phyloP scores from a whole-genome alignment of 2,329 filamentous ascomycete species.

The Apiospora pterosperma region DNA sequence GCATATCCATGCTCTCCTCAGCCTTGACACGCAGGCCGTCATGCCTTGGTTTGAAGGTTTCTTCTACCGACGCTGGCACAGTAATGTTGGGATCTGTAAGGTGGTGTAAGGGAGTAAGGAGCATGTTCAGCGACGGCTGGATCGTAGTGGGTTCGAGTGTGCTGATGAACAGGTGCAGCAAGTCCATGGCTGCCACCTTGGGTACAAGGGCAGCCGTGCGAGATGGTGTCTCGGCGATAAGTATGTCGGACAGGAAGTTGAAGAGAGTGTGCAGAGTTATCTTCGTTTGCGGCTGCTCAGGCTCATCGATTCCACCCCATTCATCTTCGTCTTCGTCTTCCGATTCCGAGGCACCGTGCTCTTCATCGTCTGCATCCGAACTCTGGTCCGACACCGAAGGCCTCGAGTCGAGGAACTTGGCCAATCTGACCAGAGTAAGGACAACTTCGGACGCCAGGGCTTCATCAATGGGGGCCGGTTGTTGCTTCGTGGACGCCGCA shows the following conservation, averaged over 20 bases:
- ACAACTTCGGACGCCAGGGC: conserved; percentile 74
- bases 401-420: conserved; percentile 60
- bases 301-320: conserved; percentile 28
- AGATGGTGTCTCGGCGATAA: conserved; percentile 70
- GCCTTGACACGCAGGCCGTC: conserved; percentile 69
- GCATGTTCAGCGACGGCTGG: conserved; percentile 57
- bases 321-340: conserved; percentile 40
- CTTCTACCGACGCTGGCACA: conserved; percentile 67
- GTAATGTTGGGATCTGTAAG: conserved; percentile 78
- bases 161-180: conserved; percentile 67
- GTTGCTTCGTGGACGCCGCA: not conserved
- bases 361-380: conserved; percentile 38
- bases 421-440: conserved; percentile 81
- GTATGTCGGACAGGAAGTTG: conserved; percentile 70
- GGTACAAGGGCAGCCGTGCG: conserved; percentile 63
- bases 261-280: conserved; percentile 68
- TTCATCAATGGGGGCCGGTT: conserved; percentile 54
- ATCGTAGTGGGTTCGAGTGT: conserved; percentile 58
- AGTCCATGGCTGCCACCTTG: conserved; percentile 72
- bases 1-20: conserved; percentile 72
- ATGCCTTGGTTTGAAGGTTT: conserved; percentile 64
- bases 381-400: conserved; percentile 40
- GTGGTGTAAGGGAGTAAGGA: conserved; percentile 67
- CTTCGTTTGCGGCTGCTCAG: conserved; percentile 37
- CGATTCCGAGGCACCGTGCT: conserved; percentile 40